Conservation (phyloP, 371 early-diverging fungal species). For the Lichtheimia ornata region DNA sequence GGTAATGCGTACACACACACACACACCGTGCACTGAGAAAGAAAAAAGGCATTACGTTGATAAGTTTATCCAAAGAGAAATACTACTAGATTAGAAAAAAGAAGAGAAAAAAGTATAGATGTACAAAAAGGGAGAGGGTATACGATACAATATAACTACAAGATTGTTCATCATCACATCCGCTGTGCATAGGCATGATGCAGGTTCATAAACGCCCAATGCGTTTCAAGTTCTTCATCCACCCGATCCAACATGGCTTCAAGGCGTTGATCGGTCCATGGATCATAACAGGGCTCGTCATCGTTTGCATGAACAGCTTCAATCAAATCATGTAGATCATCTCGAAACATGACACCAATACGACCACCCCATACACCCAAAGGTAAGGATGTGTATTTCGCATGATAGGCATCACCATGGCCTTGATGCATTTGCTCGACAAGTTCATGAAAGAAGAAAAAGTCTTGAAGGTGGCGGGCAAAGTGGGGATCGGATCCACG, state of each 20-base stretch:
- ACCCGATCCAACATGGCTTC: slow-evolving; percentile 27
- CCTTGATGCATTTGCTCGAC: slow-evolving; percentile 14
- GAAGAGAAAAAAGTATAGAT: too few species aligned
- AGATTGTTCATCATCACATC: slow-evolving; percentile 2
- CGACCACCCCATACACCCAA: slow-evolving; percentile 51
- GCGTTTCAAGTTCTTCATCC: slow-evolving; percentile 37
- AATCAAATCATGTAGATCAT: slow-evolving; percentile 35
- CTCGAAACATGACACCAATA: slow-evolving; percentile 44
- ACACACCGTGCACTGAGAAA: too few species aligned
- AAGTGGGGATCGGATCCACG: slow-evolving; percentile 34
- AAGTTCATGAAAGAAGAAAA: slow-evolving; percentile 22
- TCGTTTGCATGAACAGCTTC: slow-evolving; percentile 21
- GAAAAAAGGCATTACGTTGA: too few species aligned
- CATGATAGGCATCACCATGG: slow-evolving; percentile 18
- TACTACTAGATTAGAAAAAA: too few species aligned
- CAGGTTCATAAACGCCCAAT: slow-evolving; percentile 45
- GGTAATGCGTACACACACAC: too few species aligned
- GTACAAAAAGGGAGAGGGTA: slow-evolving; percentile 2
- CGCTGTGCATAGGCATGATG: slow-evolving; percentile 29
- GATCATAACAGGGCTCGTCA: slow-evolving; percentile 10
- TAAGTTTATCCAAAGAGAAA: too few species aligned
- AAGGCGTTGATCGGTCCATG: slow-evolving; percentile 26
- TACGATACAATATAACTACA: not conserved
- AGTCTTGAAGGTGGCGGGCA: slow-evolving; percentile 34
- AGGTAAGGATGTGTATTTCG: slow-evolving; percentile 41